Conservation (phyloP, 192 early-diverging fungal genomes). For the Diversispora eburnea region DNA sequence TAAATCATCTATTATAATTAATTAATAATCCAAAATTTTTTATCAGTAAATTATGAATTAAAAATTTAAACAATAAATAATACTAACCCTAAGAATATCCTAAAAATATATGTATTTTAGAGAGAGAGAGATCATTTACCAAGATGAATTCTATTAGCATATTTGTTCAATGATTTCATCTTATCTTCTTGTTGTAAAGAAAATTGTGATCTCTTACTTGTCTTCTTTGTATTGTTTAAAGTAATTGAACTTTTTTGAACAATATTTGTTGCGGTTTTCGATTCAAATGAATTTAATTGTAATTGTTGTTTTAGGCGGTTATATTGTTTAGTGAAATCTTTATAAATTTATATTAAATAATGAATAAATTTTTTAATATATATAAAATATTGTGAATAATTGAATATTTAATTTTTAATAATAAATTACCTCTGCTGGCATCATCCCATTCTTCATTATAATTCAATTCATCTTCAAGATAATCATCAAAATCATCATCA, state of each 20-base stretch:
- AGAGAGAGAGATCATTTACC: not conserved
- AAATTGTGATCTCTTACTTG: slow-evolving; percentile 8
- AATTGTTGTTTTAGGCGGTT: slow-evolving; percentile 76
- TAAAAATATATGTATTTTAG: too few relatives aligned
- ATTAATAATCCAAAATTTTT: not conserved
- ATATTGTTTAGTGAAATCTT: slow-evolving; percentile 93
- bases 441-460: slow-evolving; percentile 78
- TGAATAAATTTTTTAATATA: not conserved
- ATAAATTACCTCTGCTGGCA: slow-evolving; percentile 58
- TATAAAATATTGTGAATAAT: not conserved
- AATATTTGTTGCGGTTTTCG: not conserved
- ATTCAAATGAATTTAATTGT: slow-evolving; percentile 35
- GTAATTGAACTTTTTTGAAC: too few relatives aligned
- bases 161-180: slow-evolving; percentile 19
- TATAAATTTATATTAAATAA: not conserved
- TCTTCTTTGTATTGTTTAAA: not conserved
- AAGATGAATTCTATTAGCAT: slow-evolving; percentile 15
- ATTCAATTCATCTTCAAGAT: slow-evolving; percentile 67
- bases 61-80: too few relatives aligned
- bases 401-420: not conserved
- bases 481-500: slow-evolving; percentile 59
- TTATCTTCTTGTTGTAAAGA: not conserved
- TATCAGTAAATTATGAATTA: too few relatives aligned
- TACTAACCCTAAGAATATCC: too few relatives aligned
- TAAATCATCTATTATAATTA: slow-evolving; percentile 6